phyloP scores from a whole-genome alignment of 2,329 filamentous ascomycete genomes.

The Sporothrix protearum region DNA sequence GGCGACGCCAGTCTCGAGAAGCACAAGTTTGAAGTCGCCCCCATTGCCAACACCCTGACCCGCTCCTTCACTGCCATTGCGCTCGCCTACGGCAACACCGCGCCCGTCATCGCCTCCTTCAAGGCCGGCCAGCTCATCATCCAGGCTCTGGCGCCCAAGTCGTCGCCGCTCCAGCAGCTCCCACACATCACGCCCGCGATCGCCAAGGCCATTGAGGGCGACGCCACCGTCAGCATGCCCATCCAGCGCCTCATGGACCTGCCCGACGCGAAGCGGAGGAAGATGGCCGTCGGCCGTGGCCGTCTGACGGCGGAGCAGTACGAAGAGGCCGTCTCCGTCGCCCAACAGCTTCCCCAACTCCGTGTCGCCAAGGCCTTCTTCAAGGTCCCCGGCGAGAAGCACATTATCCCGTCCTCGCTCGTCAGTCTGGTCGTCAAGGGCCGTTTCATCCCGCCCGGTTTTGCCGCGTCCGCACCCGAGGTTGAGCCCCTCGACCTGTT shows the following conservation, averaged over 20 bases:
- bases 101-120: conserved; percentile 78
- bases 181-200: conserved; percentile 74
- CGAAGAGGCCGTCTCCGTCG: conserved; percentile 68
- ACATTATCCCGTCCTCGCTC: conserved; percentile 85
- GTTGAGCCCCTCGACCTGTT: conserved; percentile 77
- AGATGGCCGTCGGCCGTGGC: conserved; percentile 64
- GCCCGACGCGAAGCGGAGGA: conserved; percentile 68
- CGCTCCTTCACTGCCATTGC: conserved; percentile 83
- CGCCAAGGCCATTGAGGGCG: conserved; percentile 66
- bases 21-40: conserved; percentile 85
- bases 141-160: conserved; percentile 78
- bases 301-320: conserved; percentile 76
- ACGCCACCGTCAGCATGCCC: conserved; percentile 69
- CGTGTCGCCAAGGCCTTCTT: conserved; percentile 92
- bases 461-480: conserved; percentile 64
- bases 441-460: conserved; percentile 83
- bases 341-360: conserved; percentile 77
- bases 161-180: conserved; percentile 86
- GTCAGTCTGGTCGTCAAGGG: conserved; percentile 95
- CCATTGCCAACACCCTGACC: conserved; percentile 79
- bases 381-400: conserved; percentile 93
- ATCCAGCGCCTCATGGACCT: conserved; percentile 88
- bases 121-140: conserved; percentile 80
- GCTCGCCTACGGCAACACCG: conserved; percentile 80
- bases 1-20: conserved; percentile 72